These are phyloP conservation scores for Amanita subjunquillea DNA, from an alignment of 768 basidiomycete species.

Conservation along the genomic window DNA sequence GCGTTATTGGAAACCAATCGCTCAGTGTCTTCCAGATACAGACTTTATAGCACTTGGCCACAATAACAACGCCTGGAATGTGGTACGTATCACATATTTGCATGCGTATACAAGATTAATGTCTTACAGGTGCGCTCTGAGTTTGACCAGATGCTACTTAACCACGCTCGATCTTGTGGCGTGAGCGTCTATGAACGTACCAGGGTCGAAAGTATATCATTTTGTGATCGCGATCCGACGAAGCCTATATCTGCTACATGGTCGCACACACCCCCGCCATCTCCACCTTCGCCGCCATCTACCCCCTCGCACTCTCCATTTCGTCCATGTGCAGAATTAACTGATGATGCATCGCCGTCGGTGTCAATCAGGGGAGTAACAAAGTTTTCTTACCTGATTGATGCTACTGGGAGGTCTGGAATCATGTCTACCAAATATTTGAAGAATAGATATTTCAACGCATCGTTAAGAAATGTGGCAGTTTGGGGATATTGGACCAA, in stretches of 20 bases:
- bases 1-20: neutral
- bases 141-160: conserved; percentile 48
- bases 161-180: conserved; percentile 42
- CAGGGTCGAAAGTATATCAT: conserved; percentile 37
- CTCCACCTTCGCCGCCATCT: conserved; percentile 28
- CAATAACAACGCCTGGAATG: conserved; percentile 51
- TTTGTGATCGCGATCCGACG: conserved; percentile 26
- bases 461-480: conserved; percentile 62
- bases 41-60: conserved; percentile 46
- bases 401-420: conserved; percentile 68
- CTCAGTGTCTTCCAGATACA: conserved; percentile 30
- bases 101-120: neutral
- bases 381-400: conserved; percentile 57
- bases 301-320: conserved; percentile 16
- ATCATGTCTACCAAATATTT: conserved; percentile 61
- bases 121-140: conserved; percentile 41
- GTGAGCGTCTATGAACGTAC: conserved; percentile 45
- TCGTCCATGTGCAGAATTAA: conserved; percentile 5
- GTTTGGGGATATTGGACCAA: conserved; percentile 71
- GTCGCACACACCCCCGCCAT: conserved; percentile 32
- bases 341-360: conserved; percentile 5
- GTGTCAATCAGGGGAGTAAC: conserved; percentile 34
- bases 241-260: conserved; percentile 46
- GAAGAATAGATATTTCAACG: conserved; percentile 60
- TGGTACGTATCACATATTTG: conserved; percentile 27